Evolutionary conservation across 1,139 yeast genomes (phyloP), one percentile per base, ranked within the genome.

Genomic region (Blastobotrys ciferrii): DNA sequence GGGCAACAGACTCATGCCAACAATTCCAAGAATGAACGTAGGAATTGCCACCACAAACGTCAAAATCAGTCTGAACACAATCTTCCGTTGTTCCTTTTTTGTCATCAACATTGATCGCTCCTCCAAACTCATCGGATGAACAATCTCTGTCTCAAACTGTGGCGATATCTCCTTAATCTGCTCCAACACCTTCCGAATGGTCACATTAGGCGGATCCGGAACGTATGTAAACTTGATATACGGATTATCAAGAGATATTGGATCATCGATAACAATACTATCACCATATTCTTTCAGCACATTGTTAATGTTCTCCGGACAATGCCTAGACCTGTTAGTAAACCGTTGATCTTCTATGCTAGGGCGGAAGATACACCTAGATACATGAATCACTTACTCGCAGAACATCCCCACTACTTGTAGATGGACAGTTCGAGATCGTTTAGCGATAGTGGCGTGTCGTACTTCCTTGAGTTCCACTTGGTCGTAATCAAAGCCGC

Each of bases 351-450:
- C 11, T 25, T 6, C n/a, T n/a, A n/a, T n/a, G n/a, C n/a, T n/a
- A n/a, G n/a, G n/a, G n/a, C n/a, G n/a, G n/a, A n/a, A n/a, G n/a
- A n/a, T n/a, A n/a, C n/a, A n/a, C n/a, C n/a, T n/a, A n/a, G n/a
- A n/a, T n/a, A n/a, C n/a, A 2, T 23, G 33, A 20, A 33, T 7
- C 19, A 59, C 63, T 43, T 53, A 58, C 56, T 62, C 75, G 67
- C 92, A 85, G 60, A 67, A 80, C 87, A 85, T 84, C 1, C 91
- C 91, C 3, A 72, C 73, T n/a, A 85, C 73, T 37, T 71, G 72
- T 47, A 84, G 67, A 54, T 77, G 77, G 43, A 84, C 76, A 0
- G 81, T 72, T 56, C 92, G 72, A 4, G 82, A 70, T 45, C 39
- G 67, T 18, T 55, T 50, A 14, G 58, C 55, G 19, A 52, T 49